phyloP scores from a whole-genome alignment of 2,329 filamentous ascomycete genomes.

The Xylariaceae sp. region DNA sequence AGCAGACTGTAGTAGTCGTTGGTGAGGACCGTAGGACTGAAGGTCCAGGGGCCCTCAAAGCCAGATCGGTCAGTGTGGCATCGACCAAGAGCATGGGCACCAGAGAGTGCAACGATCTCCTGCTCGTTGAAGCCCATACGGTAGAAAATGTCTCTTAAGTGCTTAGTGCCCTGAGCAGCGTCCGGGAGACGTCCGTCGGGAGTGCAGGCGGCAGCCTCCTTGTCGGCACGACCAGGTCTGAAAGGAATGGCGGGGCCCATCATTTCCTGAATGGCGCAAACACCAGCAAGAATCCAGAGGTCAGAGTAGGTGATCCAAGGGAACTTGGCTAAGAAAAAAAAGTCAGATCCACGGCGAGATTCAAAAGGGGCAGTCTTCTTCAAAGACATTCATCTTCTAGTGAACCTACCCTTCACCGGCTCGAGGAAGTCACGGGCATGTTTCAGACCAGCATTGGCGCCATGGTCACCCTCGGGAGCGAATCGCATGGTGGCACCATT shows the following conservation, averaged over 20 bases:
- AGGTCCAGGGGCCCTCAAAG: constrained; percentile 86
- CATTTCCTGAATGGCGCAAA: constrained; percentile 91
- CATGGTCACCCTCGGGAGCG: constrained; percentile 80
- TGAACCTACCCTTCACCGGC: constrained; percentile 70
- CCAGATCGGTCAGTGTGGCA: constrained; percentile 88
- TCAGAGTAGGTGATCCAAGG: constrained; percentile 97
- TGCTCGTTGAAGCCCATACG: constrained; percentile 98
- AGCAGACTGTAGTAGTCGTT: constrained; percentile 94
- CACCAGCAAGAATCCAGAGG: constrained; percentile 88
- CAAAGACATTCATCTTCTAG: not conserved
- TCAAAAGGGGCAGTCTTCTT: not conserved
- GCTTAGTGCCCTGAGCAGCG: constrained; percentile 69
- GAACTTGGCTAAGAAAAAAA: constrained; percentile 58
- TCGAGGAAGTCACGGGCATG: constrained; percentile 88
- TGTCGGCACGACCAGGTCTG: constrained; percentile 80
- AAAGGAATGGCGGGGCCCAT: constrained; percentile 82
- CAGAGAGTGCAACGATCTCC: constrained; percentile 87
- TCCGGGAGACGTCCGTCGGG: constrained; percentile 87
- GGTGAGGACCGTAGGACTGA: constrained; percentile 84
- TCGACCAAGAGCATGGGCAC: constrained; percentile 83
- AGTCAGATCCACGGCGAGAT: constrained; percentile 4
- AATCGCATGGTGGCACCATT: constrained; percentile 98
- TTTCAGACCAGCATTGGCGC: constrained; percentile 87
- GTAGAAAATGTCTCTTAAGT: constrained; percentile 87
- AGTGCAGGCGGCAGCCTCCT: constrained; percentile 78